A percentile compares a stretch with the other conserved stretches of the same genome.
These are phyloP conservation scores for Apophysomyces elegans DNA, from an alignment of 371 early-diverging fungal species.

Conservation along the genomic window DNA sequence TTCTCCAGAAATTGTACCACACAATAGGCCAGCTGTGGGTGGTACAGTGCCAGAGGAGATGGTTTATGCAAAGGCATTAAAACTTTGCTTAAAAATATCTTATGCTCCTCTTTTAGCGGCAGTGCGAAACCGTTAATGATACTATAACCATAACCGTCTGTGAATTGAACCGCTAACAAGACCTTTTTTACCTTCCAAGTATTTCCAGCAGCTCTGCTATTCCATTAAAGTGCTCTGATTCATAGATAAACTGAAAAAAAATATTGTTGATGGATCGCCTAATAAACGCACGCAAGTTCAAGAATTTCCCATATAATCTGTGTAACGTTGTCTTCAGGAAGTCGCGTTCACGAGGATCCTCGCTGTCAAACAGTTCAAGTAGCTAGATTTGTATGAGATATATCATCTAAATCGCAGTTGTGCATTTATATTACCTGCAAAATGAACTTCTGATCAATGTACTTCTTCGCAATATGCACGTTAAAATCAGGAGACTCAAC, in stretches of 20 bases:
- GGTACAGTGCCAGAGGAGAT: conserved; percentile 85
- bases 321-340: conserved; percentile 97
- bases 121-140: conserved; percentile 98
- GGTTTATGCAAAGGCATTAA: conserved; percentile 96
- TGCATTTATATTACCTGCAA: conserved; percentile 59
- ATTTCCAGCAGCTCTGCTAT: conserved; percentile 97
- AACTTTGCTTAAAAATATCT: conserved; percentile 88
- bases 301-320: conserved; percentile 96
- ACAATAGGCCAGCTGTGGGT: conserved; percentile 96
- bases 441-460: conserved; percentile 28
- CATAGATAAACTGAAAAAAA: conserved; percentile 96
- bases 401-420: conserved; percentile 1
- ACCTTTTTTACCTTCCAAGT: conserved; percentile 74
- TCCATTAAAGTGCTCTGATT: conserved; percentile 94
- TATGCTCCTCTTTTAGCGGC: conserved; percentile 97
- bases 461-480: conserved; percentile 76
- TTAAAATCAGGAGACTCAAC: conserved; percentile 97
- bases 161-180: background rate
- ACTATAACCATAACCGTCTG: conserved; percentile 30
- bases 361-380: conserved; percentile 94
- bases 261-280: conserved; percentile 95
- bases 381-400: conserved; percentile 53
- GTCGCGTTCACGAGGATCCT: conserved; percentile 97
- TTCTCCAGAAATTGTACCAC: conserved; percentile 98
- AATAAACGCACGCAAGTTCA: conserved; percentile 93